Evolutionary conservation across 768 basidiomycete genomes (phyloP), one percentile per base, ranked within the genome.

Genomic region (Ephemerocybe angulata): DNA sequence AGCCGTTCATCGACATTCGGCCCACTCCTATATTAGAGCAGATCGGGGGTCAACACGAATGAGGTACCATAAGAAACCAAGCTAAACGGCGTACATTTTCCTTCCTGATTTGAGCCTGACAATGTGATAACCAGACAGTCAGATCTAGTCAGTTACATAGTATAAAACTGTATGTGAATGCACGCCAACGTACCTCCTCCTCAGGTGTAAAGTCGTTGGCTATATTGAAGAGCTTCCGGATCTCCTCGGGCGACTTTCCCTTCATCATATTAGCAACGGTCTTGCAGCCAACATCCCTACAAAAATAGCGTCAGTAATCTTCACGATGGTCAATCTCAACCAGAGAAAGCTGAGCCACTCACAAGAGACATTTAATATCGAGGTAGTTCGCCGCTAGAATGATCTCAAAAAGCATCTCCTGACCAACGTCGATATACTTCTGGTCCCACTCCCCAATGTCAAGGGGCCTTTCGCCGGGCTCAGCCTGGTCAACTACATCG

Each of bases 251-350:
- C 3, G 95, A 95, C 83, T 99, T 99, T 30, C 97, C 97, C 78
- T 99, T 98, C 82, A 99, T 98, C 97, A 98, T 99, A 81, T 98
- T 98, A 13, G 97, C 97, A 4, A 97, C 95, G 3, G 93, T 97
- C 80, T 97, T 96, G 84, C 95, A 97, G 1, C 95, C 95, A 56
- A 97, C 93, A 66, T 97, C 95, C 61, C 93, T 96, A 60, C 46
- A 29, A 29, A 17, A 8, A 17, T 50, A 35, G 29, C 35, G 61
- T 24, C 52, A 21, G 24, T 27, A 24, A 4, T 4, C 52, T n/a
- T n/a, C n/a, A n/a, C n/a, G n/a, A n/a, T n/a, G 35, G 24, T 3
- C 37, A 21, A 7, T 30, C 21, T 15, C 25, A 42, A 54, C 35
- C 22, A 8, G 8, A 8, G 19, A 41, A 24, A 43, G 6, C 19